Evolutionary conservation across 2,329 filamentous ascomycete genomes (phyloP).

Genomic region (Trichoderma aggressivum): DNA sequence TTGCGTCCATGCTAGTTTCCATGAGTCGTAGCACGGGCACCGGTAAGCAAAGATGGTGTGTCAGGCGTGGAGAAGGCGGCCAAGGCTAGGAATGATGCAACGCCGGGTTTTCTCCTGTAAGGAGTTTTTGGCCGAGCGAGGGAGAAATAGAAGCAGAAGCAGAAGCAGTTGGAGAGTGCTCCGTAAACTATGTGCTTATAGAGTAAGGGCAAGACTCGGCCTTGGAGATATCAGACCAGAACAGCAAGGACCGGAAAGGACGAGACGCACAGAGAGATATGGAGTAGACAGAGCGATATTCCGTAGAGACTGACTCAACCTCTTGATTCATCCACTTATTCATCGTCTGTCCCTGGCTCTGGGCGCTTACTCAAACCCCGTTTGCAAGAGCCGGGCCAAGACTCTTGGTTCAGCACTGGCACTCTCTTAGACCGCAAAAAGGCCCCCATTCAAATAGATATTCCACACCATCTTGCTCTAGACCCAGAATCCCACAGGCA

Average conservation of each 20-base stretch:
- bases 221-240: background rate
- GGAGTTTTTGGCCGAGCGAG: background rate
- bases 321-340: background rate
- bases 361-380: background rate
- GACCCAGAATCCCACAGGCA: background rate
- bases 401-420: background rate
- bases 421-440: background rate
- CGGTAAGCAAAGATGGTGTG: background rate
- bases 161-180: background rate
- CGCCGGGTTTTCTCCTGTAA: background rate
- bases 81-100: background rate
- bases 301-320: background rate
- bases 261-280: background rate
- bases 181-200: background rate
- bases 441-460: background rate
- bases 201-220: background rate
- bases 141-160: background rate
- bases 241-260: background rate
- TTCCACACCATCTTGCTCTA: background rate
- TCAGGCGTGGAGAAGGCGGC: background rate
- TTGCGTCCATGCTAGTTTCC: background rate
- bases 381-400: background rate
- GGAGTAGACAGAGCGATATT: background rate
- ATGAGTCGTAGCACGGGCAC: background rate
- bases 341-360: background rate